Base-by-base conservation (phyloP, 257 asterid species). In the Coffea canephora region DNA sequence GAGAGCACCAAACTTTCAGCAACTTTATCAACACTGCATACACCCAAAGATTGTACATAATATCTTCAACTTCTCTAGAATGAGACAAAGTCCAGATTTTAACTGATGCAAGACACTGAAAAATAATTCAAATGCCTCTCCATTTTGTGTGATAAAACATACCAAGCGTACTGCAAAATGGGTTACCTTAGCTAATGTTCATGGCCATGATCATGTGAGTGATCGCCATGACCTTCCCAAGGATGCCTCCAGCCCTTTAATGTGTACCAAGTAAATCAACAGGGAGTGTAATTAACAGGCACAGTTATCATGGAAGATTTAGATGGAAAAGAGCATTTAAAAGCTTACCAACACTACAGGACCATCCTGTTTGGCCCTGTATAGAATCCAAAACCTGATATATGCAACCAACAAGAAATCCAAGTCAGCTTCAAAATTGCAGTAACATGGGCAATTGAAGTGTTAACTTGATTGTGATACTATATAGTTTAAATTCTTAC, bases 221-320 rank as follows among this genome's bases (percentile, higher is more conserved):
- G 97, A 81, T 89, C 97, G 43, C 88, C 98, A 85, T 93, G 97
- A 49, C 98, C 94, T 23, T 93, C 98, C 98, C 98, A 93, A 34
- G 98, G 98, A 87, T 93, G 97, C 88, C 98, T 92, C 97, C 91
- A 91, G 69, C 98, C 98, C 98, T 93, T 83, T 57, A 87, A 76
- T 71, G 76, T 43, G 41, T 39, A 78, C 11, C 81, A 82, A 80
- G 85, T 69, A 83, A 75, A 55, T n/a, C 54, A 14, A 71, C 67
- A 14, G 27, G 34, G 25, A 55, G 41, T 52, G 85, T 46, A 85
- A 74, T 61, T 46, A 76, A 80, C 78, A 69, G 21, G 34, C 25
- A 72, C 14, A 34, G 36, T 9, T 16, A 55, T 75, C 50, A 48
- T 21, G 23, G 73, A 71, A 31, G 18, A 39, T 19, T 46, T 36